phyloP scores from a whole-genome alignment of 441 rosid species.

The Gossypium gossypioides region DNA sequence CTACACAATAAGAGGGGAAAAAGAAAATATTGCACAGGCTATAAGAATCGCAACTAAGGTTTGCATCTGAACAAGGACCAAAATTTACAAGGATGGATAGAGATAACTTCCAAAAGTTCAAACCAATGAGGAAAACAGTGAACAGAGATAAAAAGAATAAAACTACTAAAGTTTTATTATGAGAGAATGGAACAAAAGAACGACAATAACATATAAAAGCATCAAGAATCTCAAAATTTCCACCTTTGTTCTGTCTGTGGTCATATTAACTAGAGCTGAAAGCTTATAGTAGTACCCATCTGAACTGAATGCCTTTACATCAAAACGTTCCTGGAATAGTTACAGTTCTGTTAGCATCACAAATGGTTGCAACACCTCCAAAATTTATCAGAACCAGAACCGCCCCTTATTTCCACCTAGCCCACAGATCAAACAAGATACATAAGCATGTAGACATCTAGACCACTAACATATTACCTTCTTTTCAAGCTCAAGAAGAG shows the following conservation, averaged over 20 bases:
- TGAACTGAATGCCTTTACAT: conserved; percentile 68
- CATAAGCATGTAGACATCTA: neutral
- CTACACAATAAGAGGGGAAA: neutral
- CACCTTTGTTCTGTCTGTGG: conserved; percentile 98
- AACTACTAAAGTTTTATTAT: neutral
- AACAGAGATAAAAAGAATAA: neutral
- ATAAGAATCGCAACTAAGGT: neutral
- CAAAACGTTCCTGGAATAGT: conserved; percentile 79
- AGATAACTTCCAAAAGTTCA: neutral
- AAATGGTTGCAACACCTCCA: conserved; percentile 11
- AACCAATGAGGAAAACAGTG: neutral
- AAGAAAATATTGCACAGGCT: neutral
- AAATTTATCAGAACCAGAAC: conserved; percentile 3
- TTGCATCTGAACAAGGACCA: conserved; percentile 1
- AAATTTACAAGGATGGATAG: neutral
- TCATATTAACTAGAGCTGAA: conserved; percentile 76
- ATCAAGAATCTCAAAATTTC: conserved; percentile 7
- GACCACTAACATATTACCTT: conserved; percentile 43
- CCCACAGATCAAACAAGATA: neutral
- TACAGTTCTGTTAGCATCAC: conserved; percentile 14
- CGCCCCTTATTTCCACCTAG: neutral
- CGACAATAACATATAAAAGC: neutral
- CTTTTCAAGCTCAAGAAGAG: conserved; percentile 95
- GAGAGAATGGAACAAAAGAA: conserved; percentile 7
- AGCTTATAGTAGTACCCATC: conserved; percentile 82